Conservation (phyloP, 805 yeast genomes). For the Pichia heedii region DNA sequence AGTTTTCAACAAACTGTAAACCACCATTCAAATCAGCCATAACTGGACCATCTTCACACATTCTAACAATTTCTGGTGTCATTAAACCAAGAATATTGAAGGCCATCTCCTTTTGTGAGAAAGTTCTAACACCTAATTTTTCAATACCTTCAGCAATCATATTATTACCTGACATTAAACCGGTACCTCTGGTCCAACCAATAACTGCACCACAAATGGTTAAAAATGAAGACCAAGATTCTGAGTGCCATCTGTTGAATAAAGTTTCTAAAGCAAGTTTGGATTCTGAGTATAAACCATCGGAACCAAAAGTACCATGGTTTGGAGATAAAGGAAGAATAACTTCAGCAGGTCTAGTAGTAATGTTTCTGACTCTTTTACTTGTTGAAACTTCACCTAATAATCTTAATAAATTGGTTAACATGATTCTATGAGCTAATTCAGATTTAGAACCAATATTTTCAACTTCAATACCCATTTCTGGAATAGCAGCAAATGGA, state of each 20-base stretch:
- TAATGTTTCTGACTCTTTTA: conserved; percentile 65
- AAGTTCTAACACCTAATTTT: conserved; percentile 91
- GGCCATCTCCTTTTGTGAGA: conserved; percentile 99
- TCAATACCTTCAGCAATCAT: conserved; percentile 97
- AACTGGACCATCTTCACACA: conserved; percentile 90
- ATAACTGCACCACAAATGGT: conserved; percentile 97
- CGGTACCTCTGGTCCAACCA: conserved; percentile 99
- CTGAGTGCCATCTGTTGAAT: conserved; percentile 98
- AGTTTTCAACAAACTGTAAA: conserved; percentile 83
- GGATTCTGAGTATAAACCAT: conserved; percentile 97
- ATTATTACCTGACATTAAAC: conserved; percentile 95
- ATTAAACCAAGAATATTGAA: conserved; percentile 92
- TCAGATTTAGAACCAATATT: conserved; percentile 91
- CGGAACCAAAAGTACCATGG: conserved; percentile 98
- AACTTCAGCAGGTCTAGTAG: conserved; percentile 98
- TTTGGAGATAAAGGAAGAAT: conserved; percentile 95
- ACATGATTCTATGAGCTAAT: conserved; percentile 97
- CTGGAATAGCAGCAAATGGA: conserved; percentile 99
- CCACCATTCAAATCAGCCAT: conserved; percentile 99
- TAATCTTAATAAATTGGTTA: conserved; percentile 87
- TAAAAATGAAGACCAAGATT: conserved; percentile 90
- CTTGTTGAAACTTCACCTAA: conserved; percentile 84
- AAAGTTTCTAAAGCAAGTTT: conserved; percentile 90
- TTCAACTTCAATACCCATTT: conserved; percentile 93
- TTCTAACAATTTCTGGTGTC: conserved; percentile 73